Evolutionary conservation across 352 stramenopile species (phyloP).

Genomic region (Thraustotheca clavata): DNA sequence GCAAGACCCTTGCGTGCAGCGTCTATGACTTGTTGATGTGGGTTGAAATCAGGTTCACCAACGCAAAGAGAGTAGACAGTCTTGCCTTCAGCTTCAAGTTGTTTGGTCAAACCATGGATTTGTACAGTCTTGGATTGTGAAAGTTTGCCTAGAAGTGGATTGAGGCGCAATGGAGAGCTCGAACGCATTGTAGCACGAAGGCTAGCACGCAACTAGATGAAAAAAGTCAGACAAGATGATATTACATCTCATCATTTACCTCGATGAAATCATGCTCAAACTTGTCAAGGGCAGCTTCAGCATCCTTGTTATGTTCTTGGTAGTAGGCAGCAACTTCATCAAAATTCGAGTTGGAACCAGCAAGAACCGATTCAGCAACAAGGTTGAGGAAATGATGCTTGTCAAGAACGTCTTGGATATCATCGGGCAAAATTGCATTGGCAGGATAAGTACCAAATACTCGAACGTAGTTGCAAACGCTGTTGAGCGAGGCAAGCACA

Average conservation of each 20-base stretch:
- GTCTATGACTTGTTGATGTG: constrained; percentile 82
- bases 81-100: constrained; percentile 91
- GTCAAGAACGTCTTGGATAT: constrained; percentile 11
- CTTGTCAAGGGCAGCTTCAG: background rate
- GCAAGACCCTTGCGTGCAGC: constrained; percentile 68
- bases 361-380: background rate
- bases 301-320: background rate
- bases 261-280: constrained; percentile 4
- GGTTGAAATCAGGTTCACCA: constrained; percentile 93
- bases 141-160: constrained; percentile 74
- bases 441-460: constrained; percentile 11
- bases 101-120: constrained; percentile 90
- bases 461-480: background rate
- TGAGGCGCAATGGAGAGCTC: constrained; percentile 44
- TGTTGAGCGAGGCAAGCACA: background rate
- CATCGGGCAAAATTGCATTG: background rate
- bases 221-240: background rate
- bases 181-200: constrained; percentile 32
- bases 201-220: background rate
- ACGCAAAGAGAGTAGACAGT: constrained; percentile 90
- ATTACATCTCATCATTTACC: background rate
- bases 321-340: background rate
- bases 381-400: background rate
- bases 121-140: constrained; percentile 88
- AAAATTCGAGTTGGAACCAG: background rate